phyloP scores from a whole-genome alignment of 306 rosid species.

The Casuarina glauca region DNA sequence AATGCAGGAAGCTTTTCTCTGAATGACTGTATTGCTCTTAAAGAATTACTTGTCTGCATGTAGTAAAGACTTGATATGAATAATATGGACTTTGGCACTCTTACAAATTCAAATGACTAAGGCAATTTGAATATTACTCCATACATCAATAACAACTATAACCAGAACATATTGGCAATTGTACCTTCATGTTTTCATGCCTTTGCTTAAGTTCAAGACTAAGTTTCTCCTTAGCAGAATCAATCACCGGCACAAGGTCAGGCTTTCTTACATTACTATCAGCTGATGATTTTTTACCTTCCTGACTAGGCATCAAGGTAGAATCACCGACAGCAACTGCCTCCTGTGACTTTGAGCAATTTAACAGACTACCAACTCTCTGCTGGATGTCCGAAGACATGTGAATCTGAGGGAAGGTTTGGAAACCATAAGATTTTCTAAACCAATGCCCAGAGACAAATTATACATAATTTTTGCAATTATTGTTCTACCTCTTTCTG shows the following conservation, averaged over 20 bases:
- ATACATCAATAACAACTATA: constrained; percentile 14
- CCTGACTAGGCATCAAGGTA: constrained; percentile 41
- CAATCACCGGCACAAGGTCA: constrained; percentile 36
- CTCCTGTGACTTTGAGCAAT: constrained; percentile 46
- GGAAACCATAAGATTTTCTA: constrained; percentile 9
- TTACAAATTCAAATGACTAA: constrained; percentile 15
- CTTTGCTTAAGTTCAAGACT: constrained; percentile 66
- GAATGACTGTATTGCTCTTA: constrained; percentile 66
- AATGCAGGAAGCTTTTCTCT: constrained; percentile 88
- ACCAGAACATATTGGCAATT: constrained; percentile 18
- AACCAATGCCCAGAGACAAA: constrained; percentile 1
- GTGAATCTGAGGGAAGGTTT: constrained; percentile 56
- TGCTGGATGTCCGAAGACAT: constrained; percentile 83
- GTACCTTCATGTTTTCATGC: constrained; percentile 72
- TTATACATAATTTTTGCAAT: constrained; percentile 11
- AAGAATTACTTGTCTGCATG: constrained; percentile 56
- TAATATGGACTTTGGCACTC: constrained; percentile 10
- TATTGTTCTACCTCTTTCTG: constrained; percentile 68
- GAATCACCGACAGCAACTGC: constrained; percentile 29
- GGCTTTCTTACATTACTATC: constrained; percentile 30
- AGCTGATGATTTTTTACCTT: constrained; percentile 38
- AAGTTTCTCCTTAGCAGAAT: constrained; percentile 58
- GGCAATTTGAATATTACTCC: constrained; percentile 22
- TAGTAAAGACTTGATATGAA: constrained; percentile 10
- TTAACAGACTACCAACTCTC: constrained; percentile 82